phyloP scores from a whole-genome alignment of 495 filamentous ascomycete genomes.

The Penicillium silybi region DNA sequence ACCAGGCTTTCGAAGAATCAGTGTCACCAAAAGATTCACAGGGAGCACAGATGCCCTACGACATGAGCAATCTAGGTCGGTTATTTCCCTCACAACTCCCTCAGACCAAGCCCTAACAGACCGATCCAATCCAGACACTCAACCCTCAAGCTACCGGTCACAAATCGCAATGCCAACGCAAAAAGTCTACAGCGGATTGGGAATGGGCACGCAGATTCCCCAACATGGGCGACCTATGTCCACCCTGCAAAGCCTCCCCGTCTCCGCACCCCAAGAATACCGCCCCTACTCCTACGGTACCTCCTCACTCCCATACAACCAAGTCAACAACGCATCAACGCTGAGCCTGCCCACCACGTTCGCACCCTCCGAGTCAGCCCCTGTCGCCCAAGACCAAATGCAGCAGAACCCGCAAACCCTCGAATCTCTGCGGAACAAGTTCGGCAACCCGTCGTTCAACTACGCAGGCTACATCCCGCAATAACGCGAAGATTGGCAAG shows the following conservation, averaged over 20 bases:
- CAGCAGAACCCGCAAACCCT: conserved; percentile 21
- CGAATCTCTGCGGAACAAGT: conserved; percentile 30
- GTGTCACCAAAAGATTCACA: conserved; percentile 37
- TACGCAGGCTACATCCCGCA: conserved; percentile 35
- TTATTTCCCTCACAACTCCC: not conserved
- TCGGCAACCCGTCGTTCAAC: conserved; percentile 30
- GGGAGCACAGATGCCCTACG: conserved; percentile 20
- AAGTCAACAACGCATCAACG: conserved; percentile 33
- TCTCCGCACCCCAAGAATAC: conserved; percentile 34
- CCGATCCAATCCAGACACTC: conserved; percentile 19
- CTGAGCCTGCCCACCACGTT: conserved; percentile 36
- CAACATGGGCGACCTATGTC: conserved; percentile 28
- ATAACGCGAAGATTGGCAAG: conserved; percentile 11
- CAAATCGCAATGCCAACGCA: conserved; percentile 28
- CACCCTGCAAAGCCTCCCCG: conserved; percentile 28
- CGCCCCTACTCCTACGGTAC: conserved; percentile 34
- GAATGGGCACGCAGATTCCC: conserved; percentile 32
- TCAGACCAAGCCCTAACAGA: conserved; percentile 9
- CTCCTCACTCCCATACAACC: conserved; percentile 31
- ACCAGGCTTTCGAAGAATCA: conserved; percentile 34
- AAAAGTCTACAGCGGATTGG: conserved; percentile 27
- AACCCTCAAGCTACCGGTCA: conserved; percentile 33
- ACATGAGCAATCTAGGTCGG: conserved; percentile 25
- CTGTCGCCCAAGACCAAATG: conserved; percentile 25
- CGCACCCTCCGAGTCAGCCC: conserved; percentile 24